Conservation (phyloP, 805 yeast genomes). For the Candida xiaguanensis region DNA sequence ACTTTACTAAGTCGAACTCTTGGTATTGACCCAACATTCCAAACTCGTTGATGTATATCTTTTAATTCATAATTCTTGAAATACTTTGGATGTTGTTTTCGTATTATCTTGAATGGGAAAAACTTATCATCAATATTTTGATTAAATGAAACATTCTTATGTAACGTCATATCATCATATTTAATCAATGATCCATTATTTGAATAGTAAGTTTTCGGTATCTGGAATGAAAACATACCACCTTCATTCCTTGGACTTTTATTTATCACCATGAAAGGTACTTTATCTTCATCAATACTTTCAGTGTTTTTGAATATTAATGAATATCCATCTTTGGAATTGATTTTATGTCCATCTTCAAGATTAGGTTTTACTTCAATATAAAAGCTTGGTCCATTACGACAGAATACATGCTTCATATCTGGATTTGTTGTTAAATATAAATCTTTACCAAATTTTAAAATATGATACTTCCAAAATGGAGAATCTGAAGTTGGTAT, state of each 20-base stretch:
- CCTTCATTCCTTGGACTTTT: slow-evolving; percentile 25
- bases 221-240: slow-evolving; percentile 23
- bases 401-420: slow-evolving; percentile 51
- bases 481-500: slow-evolving; percentile 15
- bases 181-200: not conserved
- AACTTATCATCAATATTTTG: slow-evolving; percentile 18
- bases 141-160: slow-evolving; percentile 24
- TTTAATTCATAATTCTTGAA: slow-evolving; percentile 26
- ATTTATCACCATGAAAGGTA: slow-evolving; percentile 25
- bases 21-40: slow-evolving; percentile 47
- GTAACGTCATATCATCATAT: slow-evolving; percentile 9
- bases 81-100: slow-evolving; percentile 7
- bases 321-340: slow-evolving; percentile 18
- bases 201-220: slow-evolving; percentile 15
- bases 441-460: slow-evolving; percentile 50
- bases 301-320: slow-evolving; percentile 22
- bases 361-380: slow-evolving; percentile 35
- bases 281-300: slow-evolving; percentile 15
- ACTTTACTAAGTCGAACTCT: slow-evolving; percentile 28
- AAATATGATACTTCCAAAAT: slow-evolving; percentile 63
- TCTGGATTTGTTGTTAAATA: slow-evolving; percentile 70
- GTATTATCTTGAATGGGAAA: slow-evolving; percentile 18
- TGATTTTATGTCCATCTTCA: slow-evolving; percentile 8
- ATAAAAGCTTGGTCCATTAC: slow-evolving; percentile 62
- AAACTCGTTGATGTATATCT: slow-evolving; percentile 22